Evolutionary conservation across 208 protist species (phyloP).

Genomic region (Acanthamoeba lenticulata): DNA sequence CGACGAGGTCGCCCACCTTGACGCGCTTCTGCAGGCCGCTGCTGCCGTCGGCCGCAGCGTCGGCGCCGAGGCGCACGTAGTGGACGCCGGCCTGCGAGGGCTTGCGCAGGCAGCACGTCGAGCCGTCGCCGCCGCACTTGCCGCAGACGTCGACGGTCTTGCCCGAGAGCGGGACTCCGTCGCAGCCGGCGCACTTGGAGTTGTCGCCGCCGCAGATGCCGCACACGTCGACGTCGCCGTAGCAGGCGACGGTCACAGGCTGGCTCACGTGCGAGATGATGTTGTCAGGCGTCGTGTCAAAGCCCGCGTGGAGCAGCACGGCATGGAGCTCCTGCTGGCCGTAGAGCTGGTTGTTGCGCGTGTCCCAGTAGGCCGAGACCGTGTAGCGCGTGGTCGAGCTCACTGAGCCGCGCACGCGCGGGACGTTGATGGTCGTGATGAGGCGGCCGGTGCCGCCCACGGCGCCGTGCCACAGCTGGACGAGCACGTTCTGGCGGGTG

Average conservation of each 20-base stretch:
- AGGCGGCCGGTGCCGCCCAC: background rate
- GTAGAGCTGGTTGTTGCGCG: background rate
- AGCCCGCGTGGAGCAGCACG: slow-evolving; percentile 37
- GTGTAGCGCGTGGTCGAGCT: background rate
- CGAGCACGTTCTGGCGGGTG: background rate
- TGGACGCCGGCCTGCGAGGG: background rate
- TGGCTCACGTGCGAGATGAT: background rate
- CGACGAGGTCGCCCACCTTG: slow-evolving; percentile 36
- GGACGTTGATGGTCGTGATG: background rate
- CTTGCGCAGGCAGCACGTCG: slow-evolving; percentile 23
- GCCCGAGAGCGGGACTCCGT: background rate
- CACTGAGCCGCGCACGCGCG: background rate
- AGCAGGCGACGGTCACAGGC: background rate
- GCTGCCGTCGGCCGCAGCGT: background rate
- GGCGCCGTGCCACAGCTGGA: background rate
- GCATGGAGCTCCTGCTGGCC: slow-evolving; percentile 21
- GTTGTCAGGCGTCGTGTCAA: slow-evolving; percentile 13
- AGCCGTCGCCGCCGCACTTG: slow-evolving; percentile 56
- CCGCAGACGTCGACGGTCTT: slow-evolving; percentile 46
- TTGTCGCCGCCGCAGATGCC: slow-evolving; percentile 58
- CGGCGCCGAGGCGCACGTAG: background rate
- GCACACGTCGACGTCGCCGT: slow-evolving; percentile 14
- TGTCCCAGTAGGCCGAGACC: slow-evolving; percentile 22
- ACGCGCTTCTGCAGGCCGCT: background rate
- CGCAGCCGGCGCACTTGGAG: slow-evolving; percentile 6